These are phyloP conservation scores for Hypoxylon fragiforme DNA, from an alignment of 495 filamentous ascomycete species.

Conservation along the genomic window DNA sequence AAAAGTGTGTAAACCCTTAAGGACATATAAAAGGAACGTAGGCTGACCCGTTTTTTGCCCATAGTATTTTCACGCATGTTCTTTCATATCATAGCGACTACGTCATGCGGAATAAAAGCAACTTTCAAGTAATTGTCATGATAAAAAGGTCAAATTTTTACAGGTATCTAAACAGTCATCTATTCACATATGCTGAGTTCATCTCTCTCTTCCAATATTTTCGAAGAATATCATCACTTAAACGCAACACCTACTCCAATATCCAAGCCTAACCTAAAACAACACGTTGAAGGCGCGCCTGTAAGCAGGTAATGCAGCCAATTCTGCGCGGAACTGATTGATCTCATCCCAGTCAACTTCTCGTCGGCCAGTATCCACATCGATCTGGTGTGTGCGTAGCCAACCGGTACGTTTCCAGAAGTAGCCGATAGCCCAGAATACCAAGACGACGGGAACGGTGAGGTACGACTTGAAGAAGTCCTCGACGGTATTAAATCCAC, in stretches of 20 bases:
- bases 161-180: too few relatives aligned
- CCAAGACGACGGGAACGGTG: constrained; percentile 60
- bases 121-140: too few relatives aligned
- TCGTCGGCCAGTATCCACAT: constrained; percentile 64
- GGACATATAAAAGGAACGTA: too few relatives aligned
- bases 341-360: constrained; percentile 61
- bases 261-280: constrained; percentile 45
- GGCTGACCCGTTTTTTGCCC: too few relatives aligned
- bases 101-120: too few relatives aligned
- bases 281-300: constrained; percentile 48
- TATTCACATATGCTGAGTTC: background rate
- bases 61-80: too few relatives aligned
- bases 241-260: background rate
- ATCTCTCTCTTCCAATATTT: background rate
- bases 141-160: constrained; percentile 4
- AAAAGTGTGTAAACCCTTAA: too few relatives aligned
- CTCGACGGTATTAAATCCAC: constrained; percentile 50
- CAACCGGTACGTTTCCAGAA: constrained; percentile 64
- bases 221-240: background rate
- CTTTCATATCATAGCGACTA: too few relatives aligned
- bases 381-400: constrained; percentile 58
- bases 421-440: constrained; percentile 57
- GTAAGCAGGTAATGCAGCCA: constrained; percentile 56
- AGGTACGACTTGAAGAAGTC: constrained; percentile 68
- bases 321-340: constrained; percentile 46